Base-by-base conservation (phyloP, 805 yeast species). In the Metschnikowia hibisci region DNA sequence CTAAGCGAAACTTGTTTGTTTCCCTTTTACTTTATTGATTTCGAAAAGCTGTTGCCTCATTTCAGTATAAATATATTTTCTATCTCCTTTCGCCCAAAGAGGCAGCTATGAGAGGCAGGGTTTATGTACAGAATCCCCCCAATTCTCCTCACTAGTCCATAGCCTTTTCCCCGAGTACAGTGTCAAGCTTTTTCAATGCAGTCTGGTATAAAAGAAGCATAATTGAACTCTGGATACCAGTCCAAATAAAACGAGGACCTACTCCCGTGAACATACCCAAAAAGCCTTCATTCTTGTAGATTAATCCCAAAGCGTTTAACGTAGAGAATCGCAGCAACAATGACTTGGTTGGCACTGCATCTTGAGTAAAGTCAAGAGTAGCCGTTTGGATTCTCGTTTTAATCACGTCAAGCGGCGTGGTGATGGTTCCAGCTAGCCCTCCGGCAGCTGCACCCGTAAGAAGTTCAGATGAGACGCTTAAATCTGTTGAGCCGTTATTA, bases 181-280 rank as follows among this genome's bases (percentile, higher is more conserved):
- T 43, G 39, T 74, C 78, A 39, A 84, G 64, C 25, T 71, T 64
- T 53, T 80, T 80, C 55, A 91, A 67, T 3, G 91, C 74, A 33
- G 80, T 69, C 62, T 93, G 99, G 64, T 93, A 93, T 31, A 90
- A 69, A 50, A 91, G 69, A 42, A 93, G 73, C 98, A 93, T 91
- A 37, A 93, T 84, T 52, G 96, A 86, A 62, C 96, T 87, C 63
- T 93, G 99, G 14, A 90, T 71, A 50, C 95, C 86, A 0, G 98
- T 91, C 99, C 99, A 93, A 4, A 93, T 84, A 52, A 89, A 82
- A 50, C 99, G 74, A 1, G 99, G 99, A 0, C 96, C 97, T 5
- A 93, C 96, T 1, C 99, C 99, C 26, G 90, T 79, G 63, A 93
- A 91, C 31, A 88, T 70, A 0, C 96, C 96, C 1, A 75, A 46